Evolutionary conservation across 306 rosid species (phyloP), one percentile per base, ranked within the genome.

Genomic region (Cicer pinnatifidum): DNA sequence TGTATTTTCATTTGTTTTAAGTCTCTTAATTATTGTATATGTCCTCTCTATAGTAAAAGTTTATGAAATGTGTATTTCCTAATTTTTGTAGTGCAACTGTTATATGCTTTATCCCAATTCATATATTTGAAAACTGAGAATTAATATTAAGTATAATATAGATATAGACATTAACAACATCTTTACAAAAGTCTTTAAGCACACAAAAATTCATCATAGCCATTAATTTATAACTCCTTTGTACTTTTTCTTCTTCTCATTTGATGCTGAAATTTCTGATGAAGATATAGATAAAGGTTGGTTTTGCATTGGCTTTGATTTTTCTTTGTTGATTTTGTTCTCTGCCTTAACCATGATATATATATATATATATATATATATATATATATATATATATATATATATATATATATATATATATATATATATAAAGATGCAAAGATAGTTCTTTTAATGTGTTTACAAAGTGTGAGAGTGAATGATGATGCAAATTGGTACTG

Each of bases 301-400:
- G 15, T 15, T 38, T 41, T 43, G 53, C 75, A 57, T n/a, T 76
- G 81, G 28, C 58, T 35, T 61, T 65, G 82, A 9, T 62, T 75
- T 73, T 63, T 87, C 86, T 59, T 84, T 57, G 63, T 86, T 71
- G 75, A 82, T 84, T 84, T 82, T 87, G 77, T 44, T 73, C 86
- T 83, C 96, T 60, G 79, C 61, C 96, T 94, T 94, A 53, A 90
- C 96, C 99, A 94, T 89, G 69, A 1, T 80, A 35, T 5, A n/a
- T n/a, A n/a, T n/a, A n/a, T n/a, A n/a, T n/a, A n/a, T n/a, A n/a
- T n/a, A n/a, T n/a, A n/a, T n/a, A n/a, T n/a, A n/a, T n/a, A n/a
- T n/a, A n/a, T n/a, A n/a, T n/a, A n/a, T n/a, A n/a, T n/a, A n/a
- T n/a, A n/a, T n/a, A n/a, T n/a, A n/a, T n/a, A n/a, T n/a, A n/a